Conservation (phyloP, 225 moss, liverwort and hornwort genomes). For the Ulota crispa region DNA sequence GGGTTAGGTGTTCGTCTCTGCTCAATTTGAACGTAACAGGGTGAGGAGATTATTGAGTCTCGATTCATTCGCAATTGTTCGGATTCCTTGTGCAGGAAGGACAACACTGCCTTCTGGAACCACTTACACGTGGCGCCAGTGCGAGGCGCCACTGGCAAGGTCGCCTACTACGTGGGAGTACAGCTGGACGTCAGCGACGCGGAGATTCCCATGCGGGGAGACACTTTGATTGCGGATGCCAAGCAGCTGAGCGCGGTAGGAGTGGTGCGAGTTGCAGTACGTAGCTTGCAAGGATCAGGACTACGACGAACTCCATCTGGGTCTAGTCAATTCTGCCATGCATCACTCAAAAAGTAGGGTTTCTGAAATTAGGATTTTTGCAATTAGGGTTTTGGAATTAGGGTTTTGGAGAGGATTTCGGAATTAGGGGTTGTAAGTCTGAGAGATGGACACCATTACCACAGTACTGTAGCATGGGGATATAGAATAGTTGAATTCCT, state of each 20-base stretch:
- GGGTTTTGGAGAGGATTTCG: too few species aligned
- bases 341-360: not conserved
- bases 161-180: slow-evolving; percentile 77
- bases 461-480: not conserved
- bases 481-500: not conserved
- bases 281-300: slow-evolving; percentile 73
- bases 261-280: slow-evolving; percentile 74
- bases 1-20: too few species aligned
- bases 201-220: slow-evolving; percentile 38
- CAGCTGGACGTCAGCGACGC: slow-evolving; percentile 59
- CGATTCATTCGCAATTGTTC: not conserved
- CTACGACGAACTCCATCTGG: slow-evolving; percentile 42
- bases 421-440: not conserved
- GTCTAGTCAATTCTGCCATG: not conserved
- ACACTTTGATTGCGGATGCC: slow-evolving; percentile 45
- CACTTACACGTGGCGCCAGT: slow-evolving; percentile 73
- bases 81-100: slow-evolving; percentile 46
- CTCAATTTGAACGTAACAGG: not conserved
- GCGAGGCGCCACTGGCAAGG: slow-evolving; percentile 63
- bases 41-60: not conserved
- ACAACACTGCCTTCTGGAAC: slow-evolving; percentile 75
- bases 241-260: slow-evolving; percentile 74
- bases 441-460: not conserved
- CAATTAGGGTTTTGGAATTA: not conserved
- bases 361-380: too few species aligned